phyloP scores from a whole-genome alignment of 169 alveolate species.

The Plasmodium yoelii region DNA sequence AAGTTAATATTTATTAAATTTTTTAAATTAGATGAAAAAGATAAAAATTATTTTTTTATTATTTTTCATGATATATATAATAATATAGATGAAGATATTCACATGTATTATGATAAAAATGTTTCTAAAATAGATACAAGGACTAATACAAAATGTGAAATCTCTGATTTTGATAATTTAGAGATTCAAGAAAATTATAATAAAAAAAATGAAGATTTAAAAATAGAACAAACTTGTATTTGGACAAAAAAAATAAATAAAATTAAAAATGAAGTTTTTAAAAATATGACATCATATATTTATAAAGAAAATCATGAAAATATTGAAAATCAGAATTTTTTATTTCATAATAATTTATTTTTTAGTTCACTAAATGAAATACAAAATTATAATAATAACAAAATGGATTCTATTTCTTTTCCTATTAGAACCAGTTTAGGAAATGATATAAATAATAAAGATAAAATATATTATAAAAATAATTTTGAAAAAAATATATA shows the following conservation, averaged over 20 bases:
- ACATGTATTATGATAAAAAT: neutral
- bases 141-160: no score
- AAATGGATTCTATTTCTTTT: neutral
- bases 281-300: slow-evolving; percentile 3
- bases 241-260: neutral
- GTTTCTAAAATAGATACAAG: no score
- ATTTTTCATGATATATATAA: slow-evolving; percentile 55
- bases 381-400: no score
- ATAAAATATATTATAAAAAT: slow-evolving; percentile 18
- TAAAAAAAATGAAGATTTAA: neutral
- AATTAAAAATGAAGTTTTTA: neutral
- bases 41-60: slow-evolving; percentile 43
- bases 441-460: neutral
- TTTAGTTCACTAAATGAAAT: no score
- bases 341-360: slow-evolving; percentile 14
- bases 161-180: no score
- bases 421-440: neutral
- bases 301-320: neutral
- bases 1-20: slow-evolving; percentile 19
- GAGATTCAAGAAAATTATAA: neutral
- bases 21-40: slow-evolving; percentile 59
- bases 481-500: slow-evolving; percentile 32
- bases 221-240: neutral
- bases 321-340: slow-evolving; percentile 14
- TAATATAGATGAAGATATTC: slow-evolving; percentile 3